A percentile compares a stretch with the other conserved stretches of the same genome.
phyloP scores from a whole-genome alignment of 345 rosid genomes.

The Streptanthus diversifolius region DNA sequence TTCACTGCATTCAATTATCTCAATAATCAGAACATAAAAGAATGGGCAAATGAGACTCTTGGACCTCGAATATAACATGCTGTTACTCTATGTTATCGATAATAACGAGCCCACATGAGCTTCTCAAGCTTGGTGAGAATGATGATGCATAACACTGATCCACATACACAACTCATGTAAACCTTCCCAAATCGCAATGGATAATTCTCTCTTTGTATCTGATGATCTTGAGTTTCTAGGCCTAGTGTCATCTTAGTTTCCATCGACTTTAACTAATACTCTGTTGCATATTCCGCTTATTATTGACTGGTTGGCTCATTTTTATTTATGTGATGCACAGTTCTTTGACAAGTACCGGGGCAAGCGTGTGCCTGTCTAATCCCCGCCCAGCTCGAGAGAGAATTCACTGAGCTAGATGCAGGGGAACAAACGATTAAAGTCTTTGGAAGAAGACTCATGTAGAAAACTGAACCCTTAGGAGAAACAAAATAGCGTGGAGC shows the following conservation, averaged over 20 bases:
- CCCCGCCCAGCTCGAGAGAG: not conserved
- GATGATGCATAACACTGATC: not conserved
- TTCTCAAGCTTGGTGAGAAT: not conserved
- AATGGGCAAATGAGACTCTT: not conserved
- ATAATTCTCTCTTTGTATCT: conserved; percentile 2
- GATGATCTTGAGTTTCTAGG: conserved; percentile 16
- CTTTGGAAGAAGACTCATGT: conserved; percentile 18
- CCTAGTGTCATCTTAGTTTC: conserved; percentile 1
- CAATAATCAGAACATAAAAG: not conserved
- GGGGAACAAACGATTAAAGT: not conserved
- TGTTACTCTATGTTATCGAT: not conserved
- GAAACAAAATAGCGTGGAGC: conserved; percentile 18
- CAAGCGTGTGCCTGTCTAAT: conserved; percentile 36
- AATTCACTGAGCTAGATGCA: conserved; percentile 14
- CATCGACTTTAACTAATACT: not conserved
- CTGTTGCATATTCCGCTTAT: not conserved
- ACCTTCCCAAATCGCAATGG: not conserved
- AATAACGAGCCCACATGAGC: not conserved
- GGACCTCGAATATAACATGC: not conserved
- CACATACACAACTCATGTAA: not conserved
- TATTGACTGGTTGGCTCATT: not conserved
- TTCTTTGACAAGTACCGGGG: conserved; percentile 43
- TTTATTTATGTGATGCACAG: conserved; percentile 13
- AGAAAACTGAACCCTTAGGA: conserved; percentile 22
- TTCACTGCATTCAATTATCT: not conserved